These are phyloP conservation scores for Russula virescens DNA, from an alignment of 768 basidiomycete species.

Conservation along the genomic window DNA sequence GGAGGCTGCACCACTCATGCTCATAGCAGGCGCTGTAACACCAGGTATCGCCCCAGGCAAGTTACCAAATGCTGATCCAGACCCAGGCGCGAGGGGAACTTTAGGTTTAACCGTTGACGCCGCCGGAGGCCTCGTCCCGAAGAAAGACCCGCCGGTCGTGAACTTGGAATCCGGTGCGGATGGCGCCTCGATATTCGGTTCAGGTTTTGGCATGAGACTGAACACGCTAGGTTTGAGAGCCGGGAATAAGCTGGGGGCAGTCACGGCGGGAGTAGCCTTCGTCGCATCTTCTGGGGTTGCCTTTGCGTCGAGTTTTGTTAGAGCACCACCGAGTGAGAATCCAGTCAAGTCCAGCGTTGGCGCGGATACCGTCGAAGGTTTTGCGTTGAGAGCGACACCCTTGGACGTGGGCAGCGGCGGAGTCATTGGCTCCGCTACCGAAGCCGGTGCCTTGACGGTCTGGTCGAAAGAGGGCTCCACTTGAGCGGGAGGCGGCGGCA, in stretches of 20 bases:
- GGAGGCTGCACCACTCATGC: background rate
- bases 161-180: background rate
- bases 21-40: background rate
- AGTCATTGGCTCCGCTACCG: conserved; percentile 41
- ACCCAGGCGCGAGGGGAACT: conserved; percentile 7
- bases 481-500: conserved; percentile 1
- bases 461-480: conserved; percentile 5
- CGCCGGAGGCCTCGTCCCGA: background rate
- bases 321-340: background rate
- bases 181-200: background rate
- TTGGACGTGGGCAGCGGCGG: conserved; percentile 29
- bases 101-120: background rate
- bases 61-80: conserved; percentile 18
- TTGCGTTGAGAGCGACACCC: background rate
- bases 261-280: background rate
- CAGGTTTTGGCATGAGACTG: conserved; percentile 8
- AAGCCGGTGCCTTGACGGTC: conserved; percentile 18
- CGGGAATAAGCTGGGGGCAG: background rate
- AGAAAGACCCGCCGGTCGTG: background rate
- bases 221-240: background rate
- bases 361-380: background rate
- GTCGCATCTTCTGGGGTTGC: background rate
- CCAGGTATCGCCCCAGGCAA: background rate
- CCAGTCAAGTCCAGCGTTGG: background rate
- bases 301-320: background rate